These are phyloP conservation scores for Fomitopsis palustris DNA, from an alignment of 1,284 basidiomycete genomes.

Conservation along the genomic window DNA sequence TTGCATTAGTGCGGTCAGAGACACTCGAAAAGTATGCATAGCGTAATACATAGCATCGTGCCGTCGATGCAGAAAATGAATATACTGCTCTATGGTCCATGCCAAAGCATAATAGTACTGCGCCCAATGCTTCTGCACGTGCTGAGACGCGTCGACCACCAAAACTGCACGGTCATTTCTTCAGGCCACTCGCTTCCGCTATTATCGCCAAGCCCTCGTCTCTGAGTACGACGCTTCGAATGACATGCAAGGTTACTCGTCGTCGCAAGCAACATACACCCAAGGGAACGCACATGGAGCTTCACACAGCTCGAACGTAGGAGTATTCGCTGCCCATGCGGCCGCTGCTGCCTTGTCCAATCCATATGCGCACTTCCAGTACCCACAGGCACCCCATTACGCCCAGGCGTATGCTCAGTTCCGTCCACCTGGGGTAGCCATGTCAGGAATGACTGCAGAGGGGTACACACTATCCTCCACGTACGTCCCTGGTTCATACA, in stretches of 20 bases:
- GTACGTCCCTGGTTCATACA: conserved; percentile 31
- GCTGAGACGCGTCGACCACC: not conserved
- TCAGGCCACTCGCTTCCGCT: too few species aligned
- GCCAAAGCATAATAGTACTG: not conserved
- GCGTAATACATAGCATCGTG: conserved; percentile 22
- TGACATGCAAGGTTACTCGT: not conserved
- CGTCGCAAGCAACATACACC: not conserved
- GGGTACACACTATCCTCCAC: conserved; percentile 56
- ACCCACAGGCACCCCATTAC: conserved; percentile 46
- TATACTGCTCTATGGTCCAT: conserved; percentile 6
- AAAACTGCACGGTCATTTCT: not conserved
- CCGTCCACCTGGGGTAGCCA: conserved; percentile 11
- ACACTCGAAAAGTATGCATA: conserved; percentile 28
- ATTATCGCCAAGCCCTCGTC: not conserved
- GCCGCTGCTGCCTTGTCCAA: conserved; percentile 34
- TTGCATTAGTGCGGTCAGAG: conserved; percentile 30
- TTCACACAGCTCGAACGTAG: conserved; percentile 12
- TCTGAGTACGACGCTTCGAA: not conserved
- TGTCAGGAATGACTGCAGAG: conserved; percentile 39
- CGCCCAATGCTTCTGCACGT: not conserved
- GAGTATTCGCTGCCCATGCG: conserved; percentile 19
- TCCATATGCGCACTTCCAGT: conserved; percentile 34
- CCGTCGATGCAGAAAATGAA: conserved; percentile 14
- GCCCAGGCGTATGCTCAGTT: conserved; percentile 52
- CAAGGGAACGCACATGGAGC: not conserved